phyloP scores from a whole-genome alignment of 306 rosid species.

The Acacia confusa region DNA sequence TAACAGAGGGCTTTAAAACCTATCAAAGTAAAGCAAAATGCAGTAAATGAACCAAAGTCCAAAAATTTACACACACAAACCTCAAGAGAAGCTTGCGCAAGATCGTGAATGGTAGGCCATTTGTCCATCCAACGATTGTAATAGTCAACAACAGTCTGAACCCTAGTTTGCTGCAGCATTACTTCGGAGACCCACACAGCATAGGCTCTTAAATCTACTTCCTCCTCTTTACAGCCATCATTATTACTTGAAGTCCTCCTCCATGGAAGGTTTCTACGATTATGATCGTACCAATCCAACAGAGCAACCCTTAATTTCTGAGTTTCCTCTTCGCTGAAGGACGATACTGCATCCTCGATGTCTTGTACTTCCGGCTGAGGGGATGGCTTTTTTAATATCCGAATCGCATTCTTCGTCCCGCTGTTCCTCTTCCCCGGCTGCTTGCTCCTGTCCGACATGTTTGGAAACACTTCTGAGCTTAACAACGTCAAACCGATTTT shows the following conservation, averaged over 20 bases:
- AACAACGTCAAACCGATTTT: neutral
- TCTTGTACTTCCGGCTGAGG: conserved; percentile 35
- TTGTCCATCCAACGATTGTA: conserved; percentile 77
- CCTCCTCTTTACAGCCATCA: neutral
- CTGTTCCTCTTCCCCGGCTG: neutral
- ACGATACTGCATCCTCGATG: conserved; percentile 53
- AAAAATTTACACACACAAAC: conserved; percentile 26
- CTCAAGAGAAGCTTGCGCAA: conserved; percentile 83
- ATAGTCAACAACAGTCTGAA: conserved; percentile 75
- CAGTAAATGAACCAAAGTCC: neutral
- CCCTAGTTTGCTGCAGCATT: conserved; percentile 92
- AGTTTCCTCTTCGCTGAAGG: conserved; percentile 52
- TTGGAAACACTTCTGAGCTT: conserved; percentile 8
- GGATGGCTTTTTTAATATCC: conserved; percentile 6
- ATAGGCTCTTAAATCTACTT: conserved; percentile 57
- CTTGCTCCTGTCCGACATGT: conserved; percentile 36
- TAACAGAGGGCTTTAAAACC: neutral
- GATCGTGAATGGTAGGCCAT: conserved; percentile 81
- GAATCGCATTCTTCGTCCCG: neutral
- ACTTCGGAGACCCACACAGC: conserved; percentile 92
- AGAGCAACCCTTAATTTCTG: conserved; percentile 49
- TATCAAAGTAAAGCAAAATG: neutral
- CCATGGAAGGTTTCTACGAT: conserved; percentile 88
- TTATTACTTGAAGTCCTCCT: conserved; percentile 32
- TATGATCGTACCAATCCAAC: conserved; percentile 72